Conservation (phyloP, 179 eudicot species). For the Dionaea muscipula region DNA sequence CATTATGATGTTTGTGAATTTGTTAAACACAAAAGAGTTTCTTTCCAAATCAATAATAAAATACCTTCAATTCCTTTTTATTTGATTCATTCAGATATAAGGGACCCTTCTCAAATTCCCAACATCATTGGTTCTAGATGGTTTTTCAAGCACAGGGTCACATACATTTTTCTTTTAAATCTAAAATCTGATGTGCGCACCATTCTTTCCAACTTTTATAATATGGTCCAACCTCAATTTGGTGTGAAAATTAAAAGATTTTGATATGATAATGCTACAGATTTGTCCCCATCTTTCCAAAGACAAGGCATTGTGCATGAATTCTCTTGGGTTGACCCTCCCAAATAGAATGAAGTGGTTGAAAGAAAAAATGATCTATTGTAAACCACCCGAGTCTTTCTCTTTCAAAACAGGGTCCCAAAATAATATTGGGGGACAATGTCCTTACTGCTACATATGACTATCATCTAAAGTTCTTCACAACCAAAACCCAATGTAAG, state of each 20-base stretch:
- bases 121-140: neutral
- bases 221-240: neutral
- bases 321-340: neutral
- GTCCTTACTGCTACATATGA: neutral
- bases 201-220: neutral
- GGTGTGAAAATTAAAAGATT: neutral
- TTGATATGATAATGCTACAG: neutral
- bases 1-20: neutral
- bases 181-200: neutral
- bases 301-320: neutral
- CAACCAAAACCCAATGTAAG: neutral
- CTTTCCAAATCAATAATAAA: constrained; percentile 6
- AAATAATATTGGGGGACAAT: neutral
- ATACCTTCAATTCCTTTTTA: neutral
- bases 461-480: neutral
- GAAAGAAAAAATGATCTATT: constrained; percentile 6
- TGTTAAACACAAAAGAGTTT: neutral
- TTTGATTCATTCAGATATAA: constrained; percentile 1
- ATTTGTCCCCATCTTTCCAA: constrained; percentile 1
- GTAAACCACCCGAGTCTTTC: neutral
- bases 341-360: constrained; percentile 1
- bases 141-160: neutral
- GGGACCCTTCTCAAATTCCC: neutral
- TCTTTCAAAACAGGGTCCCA: neutral
- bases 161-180: constrained; percentile 6